Percentiles rank a stretch among this genome's conserved stretches.
Evolutionary conservation across 495 filamentous ascomycete genomes (phyloP).

Genomic region (Diplogelasinospora grovesii): DNA sequence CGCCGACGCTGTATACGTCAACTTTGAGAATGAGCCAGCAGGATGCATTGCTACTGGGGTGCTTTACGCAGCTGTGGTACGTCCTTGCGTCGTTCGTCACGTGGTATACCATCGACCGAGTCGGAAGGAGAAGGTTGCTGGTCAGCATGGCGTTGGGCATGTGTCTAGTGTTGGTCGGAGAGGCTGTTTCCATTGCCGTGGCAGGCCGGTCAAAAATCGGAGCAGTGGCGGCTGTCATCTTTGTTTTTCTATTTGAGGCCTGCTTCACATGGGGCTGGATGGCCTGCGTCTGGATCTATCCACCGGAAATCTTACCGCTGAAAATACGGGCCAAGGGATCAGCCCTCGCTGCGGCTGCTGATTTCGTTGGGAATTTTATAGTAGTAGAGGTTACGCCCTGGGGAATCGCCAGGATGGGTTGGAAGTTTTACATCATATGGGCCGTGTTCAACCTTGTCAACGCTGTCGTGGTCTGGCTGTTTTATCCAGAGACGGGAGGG

Average conservation of each 20-base stretch:
- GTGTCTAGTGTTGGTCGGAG: slow-evolving; percentile 32
- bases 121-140: slow-evolving; percentile 45
- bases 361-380: slow-evolving; percentile 46
- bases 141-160: slow-evolving; percentile 42
- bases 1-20: slow-evolving; percentile 45
- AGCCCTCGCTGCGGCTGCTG: slow-evolving; percentile 57
- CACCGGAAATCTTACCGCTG: slow-evolving; percentile 61
- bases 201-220: slow-evolving; percentile 27
- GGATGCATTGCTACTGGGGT: slow-evolving; percentile 44
- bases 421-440: slow-evolving; percentile 45
- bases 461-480: slow-evolving; percentile 55
- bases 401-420: slow-evolving; percentile 39
- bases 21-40: slow-evolving; percentile 47
- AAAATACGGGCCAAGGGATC: slow-evolving; percentile 59
- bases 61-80: slow-evolving; percentile 38
- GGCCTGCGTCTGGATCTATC: slow-evolving; percentile 42
- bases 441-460: slow-evolving; percentile 51
- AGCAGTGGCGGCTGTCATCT: slow-evolving; percentile 32
- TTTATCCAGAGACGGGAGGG: slow-evolving; percentile 56
- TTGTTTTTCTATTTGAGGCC: slow-evolving; percentile 37
- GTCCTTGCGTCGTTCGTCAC: slow-evolving; percentile 33
- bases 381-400: slow-evolving; percentile 46
- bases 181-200: slow-evolving; percentile 30
- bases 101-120: slow-evolving; percentile 43
- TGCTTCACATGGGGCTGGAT: slow-evolving; percentile 36